A percentile compares a stretch with the other conserved stretches of the same genome.
These are phyloP conservation scores for Nicotiana rustica DNA, from an alignment of 305 asterid genomes.

Conservation along the genomic window DNA sequence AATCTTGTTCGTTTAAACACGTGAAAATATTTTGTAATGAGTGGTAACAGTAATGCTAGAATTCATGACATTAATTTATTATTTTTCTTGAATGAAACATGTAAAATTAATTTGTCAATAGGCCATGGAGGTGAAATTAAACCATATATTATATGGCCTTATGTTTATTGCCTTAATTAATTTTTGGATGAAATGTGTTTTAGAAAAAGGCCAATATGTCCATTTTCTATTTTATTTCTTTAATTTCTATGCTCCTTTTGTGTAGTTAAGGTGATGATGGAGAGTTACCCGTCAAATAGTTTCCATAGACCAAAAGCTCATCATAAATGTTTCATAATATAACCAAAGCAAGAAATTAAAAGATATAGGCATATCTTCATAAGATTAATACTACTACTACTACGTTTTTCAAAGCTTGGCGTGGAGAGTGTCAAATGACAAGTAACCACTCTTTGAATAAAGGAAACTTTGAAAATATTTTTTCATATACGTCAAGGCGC, in stretches of 20 bases:
- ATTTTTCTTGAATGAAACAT: not conserved
- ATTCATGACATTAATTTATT: not conserved
- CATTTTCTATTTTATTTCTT: no score
- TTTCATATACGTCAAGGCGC: conserved; percentile 27
- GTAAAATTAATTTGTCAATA: not conserved
- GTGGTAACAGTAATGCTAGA: not conserved
- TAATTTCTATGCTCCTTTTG: no score
- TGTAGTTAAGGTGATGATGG: not conserved
- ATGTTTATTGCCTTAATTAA: no score
- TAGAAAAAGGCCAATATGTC: not conserved
- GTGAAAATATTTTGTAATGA: not conserved
- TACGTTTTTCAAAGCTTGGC: not conserved
- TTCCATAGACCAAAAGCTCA: not conserved
- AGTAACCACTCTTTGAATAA: conserved; percentile 31
- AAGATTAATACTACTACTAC: not conserved
- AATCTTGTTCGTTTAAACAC: not conserved
- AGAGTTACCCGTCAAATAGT: not conserved
- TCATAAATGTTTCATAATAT: no score
- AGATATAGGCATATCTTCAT: not conserved
- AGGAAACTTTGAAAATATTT: conserved; percentile 11
- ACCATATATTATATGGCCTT: no score
- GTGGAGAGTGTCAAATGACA: conserved; percentile 22
- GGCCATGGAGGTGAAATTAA: no score
- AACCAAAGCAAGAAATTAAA: no score
- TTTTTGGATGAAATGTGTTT: not conserved